A percentile compares a stretch with the other conserved stretches of the same genome.
Evolutionary conservation across 495 filamentous ascomycete species (phyloP).

Genomic region (Cryomyces minteri): DNA sequence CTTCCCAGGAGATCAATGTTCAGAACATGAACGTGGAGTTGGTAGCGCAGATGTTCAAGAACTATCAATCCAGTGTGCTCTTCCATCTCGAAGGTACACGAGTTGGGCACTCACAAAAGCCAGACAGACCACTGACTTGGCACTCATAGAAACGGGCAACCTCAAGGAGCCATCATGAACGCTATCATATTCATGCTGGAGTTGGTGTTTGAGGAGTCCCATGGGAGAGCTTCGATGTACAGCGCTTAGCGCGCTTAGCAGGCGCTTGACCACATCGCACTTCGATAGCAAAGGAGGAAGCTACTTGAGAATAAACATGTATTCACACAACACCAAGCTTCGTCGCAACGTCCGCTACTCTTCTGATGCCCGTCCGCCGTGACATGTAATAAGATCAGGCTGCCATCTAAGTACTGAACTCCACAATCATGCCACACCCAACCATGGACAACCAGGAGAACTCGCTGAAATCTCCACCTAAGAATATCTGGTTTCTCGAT

Average conservation of each 20-base stretch:
- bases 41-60: conserved; percentile 99
- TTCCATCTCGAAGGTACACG: conserved; percentile 86
- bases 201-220: no score
- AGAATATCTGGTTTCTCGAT: conserved; percentile 33
- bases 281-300: no score
- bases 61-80: conserved; percentile 93
- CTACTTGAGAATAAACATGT: no score
- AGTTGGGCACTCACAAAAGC: neutral
- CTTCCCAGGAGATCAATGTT: conserved; percentile 73
- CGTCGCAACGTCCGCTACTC: no score
- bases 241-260: no score
- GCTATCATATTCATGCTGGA: no score
- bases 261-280: no score
- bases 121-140: neutral
- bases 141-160: conserved; percentile 57
- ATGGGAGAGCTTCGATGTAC: no score
- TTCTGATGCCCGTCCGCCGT: neutral
- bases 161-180: conserved; percentile 55
- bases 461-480: conserved; percentile 29
- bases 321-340: no score
- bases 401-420: neutral
- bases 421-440: neutral
- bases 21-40: conserved; percentile 98
- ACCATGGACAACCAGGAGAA: neutral
- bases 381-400: neutral